Conservation (phyloP, 306 rosid genomes). For the Pyrus bretschneideri region DNA sequence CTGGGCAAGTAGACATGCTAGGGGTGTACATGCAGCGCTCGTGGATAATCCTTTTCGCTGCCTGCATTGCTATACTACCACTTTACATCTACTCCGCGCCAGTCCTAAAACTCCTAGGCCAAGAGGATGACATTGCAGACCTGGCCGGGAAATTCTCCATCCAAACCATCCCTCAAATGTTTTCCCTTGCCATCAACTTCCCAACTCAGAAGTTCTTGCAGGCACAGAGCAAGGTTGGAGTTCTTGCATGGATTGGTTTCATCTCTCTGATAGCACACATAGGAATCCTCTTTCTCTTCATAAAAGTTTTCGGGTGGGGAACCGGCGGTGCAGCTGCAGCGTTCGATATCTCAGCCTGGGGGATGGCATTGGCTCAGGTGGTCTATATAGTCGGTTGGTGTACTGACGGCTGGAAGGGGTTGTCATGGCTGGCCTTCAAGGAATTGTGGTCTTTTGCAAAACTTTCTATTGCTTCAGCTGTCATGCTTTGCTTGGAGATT, state of each 20-base stretch:
- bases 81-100: slow-evolving; percentile 58
- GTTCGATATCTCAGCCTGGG: slow-evolving; percentile 66
- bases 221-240: slow-evolving; percentile 68
- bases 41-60: slow-evolving; percentile 51
- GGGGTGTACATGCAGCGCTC: slow-evolving; percentile 92
- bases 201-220: slow-evolving; percentile 90
- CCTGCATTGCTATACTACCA: slow-evolving; percentile 60
- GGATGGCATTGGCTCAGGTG: slow-evolving; percentile 58
- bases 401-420: slow-evolving; percentile 73
- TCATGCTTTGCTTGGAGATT: slow-evolving; percentile 91
- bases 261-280: slow-evolving; percentile 34
- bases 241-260: slow-evolving; percentile 85
- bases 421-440: slow-evolving; percentile 79
- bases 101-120: slow-evolving; percentile 74
- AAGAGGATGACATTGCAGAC: slow-evolving; percentile 52
- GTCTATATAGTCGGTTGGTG: slow-evolving; percentile 76
- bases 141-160: slow-evolving; percentile 73
- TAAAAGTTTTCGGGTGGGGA: slow-evolving; percentile 60
- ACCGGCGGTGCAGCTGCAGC: slow-evolving; percentile 81
- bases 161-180: slow-evolving; percentile 87
- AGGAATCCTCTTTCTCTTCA: slow-evolving; percentile 38
- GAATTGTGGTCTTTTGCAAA: slow-evolving; percentile 77
- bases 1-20: slow-evolving; percentile 90
- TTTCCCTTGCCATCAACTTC: slow-evolving; percentile 75
- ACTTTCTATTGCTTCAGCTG: slow-evolving; percentile 81